Conservation (phyloP, 2,329 filamentous ascomycete species). For the Epicoccum nigrum region DNA sequence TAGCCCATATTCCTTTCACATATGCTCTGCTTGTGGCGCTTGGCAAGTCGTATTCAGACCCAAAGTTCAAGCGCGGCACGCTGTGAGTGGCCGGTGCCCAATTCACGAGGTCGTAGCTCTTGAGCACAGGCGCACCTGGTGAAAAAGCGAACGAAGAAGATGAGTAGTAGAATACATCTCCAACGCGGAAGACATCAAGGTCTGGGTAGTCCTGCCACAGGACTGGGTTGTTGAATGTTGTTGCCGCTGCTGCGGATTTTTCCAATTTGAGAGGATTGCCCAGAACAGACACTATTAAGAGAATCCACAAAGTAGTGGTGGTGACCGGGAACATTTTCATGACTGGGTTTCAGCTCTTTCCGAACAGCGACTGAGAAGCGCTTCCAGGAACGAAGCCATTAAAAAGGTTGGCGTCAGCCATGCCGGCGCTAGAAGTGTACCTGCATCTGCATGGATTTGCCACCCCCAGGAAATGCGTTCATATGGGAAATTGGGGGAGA, state of each 20-base stretch:
- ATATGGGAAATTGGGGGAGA: slow-evolving; percentile 6
- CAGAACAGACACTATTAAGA: neutral
- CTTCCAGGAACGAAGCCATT: neutral
- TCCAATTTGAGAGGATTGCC: neutral
- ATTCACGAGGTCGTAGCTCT: slow-evolving; percentile 61
- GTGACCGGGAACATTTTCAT: neutral
- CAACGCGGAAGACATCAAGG: slow-evolving; percentile 59
- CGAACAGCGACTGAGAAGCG: no score
- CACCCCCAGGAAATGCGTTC: neutral
- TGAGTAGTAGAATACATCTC: slow-evolving; percentile 60
- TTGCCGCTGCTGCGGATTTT: slow-evolving; percentile 9
- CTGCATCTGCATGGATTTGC: neutral
- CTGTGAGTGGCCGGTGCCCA: slow-evolving; percentile 54
- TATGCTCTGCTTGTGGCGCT: slow-evolving; percentile 53
- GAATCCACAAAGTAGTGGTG: neutral
- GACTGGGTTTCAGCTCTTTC: no score
- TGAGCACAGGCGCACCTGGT: slow-evolving; percentile 62
- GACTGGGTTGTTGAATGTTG: slow-evolving; percentile 58
- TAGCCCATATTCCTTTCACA: slow-evolving; percentile 63
- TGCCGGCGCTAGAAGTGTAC: neutral
- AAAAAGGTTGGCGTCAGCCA: neutral
- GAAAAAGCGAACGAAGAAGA: slow-evolving; percentile 64
- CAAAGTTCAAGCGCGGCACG: slow-evolving; percentile 48
- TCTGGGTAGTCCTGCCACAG: slow-evolving; percentile 63
- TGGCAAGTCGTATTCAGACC: slow-evolving; percentile 56